Evolutionary conservation across 2,329 filamentous ascomycete species (phyloP), one percentile per base, ranked within the genome.

Genomic region (Pestalotiopsis sp.): DNA sequence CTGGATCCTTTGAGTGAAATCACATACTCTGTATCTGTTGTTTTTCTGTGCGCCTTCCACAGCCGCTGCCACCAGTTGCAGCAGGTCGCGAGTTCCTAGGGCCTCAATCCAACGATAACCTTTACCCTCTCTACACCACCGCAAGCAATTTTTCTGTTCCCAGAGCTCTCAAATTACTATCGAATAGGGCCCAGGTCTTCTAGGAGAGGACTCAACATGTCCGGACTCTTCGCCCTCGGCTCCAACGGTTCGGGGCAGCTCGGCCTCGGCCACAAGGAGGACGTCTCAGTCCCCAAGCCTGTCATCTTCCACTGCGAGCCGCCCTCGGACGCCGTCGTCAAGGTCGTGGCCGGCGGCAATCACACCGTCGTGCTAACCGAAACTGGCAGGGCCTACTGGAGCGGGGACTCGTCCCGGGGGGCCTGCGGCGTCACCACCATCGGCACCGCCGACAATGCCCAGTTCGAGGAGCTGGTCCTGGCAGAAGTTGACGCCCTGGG

Each of bases 231-330:
- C 74, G 87, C 92, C 2, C 84, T 94, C 61, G 92, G 92, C 40
- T 95, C 93, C 4, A 95, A 95, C 75, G 90, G 92, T 59, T 93
- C 77, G 1, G 91, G 91, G 41, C 92, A 95, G 76, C 84, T 95
- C 11, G 92, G 91, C 56, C 86, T 94, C 68, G 89, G 89, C 23
- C 92, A 94, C 78, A 85, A 83, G 70, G 89, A 93, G 76, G 92
- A 94, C 74, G 89, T 93, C 62, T 91, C 90, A 1, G 83, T 88
- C 0, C 91, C 92, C 1, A 88, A 90, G 71, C 83, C 82, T 70
- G 90, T 89, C 71, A 73, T 86, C n/a, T 92, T 93, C 78, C 76
- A 82, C 5, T 78, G 82, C 2, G 77, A 79, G 14, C 75, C 77
- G 64, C 77, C 80, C 45, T 73, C 75, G 36, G 77, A 81, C 14